Conservation (phyloP, 257 asterid genomes). For the Solanum chmielewskii region DNA sequence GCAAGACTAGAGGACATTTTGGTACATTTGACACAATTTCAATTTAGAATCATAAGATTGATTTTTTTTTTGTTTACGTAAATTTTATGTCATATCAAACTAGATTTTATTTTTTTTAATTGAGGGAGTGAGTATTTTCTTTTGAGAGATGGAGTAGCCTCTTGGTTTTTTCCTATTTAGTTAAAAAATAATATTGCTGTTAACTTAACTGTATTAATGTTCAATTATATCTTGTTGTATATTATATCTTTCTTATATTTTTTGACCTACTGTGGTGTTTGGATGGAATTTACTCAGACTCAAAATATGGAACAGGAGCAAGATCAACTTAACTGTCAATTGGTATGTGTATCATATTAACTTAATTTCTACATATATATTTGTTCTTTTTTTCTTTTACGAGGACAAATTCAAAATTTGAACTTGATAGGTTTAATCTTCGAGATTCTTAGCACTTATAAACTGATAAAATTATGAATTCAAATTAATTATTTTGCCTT, state of each 20-base stretch:
- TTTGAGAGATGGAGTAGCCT: background rate
- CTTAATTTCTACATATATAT: background rate
- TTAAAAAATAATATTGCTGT: too few species aligned
- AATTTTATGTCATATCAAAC: too few species aligned
- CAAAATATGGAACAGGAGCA: slow-evolving; percentile 5
- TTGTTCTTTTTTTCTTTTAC: background rate
- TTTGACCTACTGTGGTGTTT: background rate
- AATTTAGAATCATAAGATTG: too few species aligned
- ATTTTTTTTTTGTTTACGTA: too few species aligned
- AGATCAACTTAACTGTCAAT: background rate
- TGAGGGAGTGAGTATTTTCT: background rate
- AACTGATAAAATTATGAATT: background rate
- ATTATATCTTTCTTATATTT: background rate
- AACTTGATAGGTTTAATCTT: background rate
- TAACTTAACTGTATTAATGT: background rate
- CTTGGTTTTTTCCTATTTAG: background rate
- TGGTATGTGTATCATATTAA: background rate
- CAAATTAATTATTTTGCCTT: background rate
- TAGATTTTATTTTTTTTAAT: too few species aligned
- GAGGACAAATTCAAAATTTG: background rate
- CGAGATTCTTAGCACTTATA: background rate
- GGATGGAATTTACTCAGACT: background rate
- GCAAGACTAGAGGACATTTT: too few species aligned
- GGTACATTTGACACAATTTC: too few species aligned
- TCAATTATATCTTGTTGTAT: background rate